phyloP scores from a whole-genome alignment of 208 protist genomes.

The Crithidia fasciculata region DNA sequence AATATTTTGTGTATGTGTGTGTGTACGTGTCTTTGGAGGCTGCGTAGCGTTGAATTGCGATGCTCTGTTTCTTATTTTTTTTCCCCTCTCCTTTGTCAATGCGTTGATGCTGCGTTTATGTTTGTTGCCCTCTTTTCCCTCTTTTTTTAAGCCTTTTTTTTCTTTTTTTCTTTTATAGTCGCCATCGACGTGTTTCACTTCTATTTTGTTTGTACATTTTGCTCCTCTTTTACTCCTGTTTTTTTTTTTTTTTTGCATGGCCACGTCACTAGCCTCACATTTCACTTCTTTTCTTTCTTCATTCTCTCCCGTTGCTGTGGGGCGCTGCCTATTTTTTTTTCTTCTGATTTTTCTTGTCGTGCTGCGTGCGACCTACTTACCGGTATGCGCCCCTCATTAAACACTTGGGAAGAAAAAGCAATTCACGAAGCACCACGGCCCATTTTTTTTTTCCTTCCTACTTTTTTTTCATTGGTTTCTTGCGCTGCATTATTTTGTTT shows the following conservation, averaged over 20 bases:
- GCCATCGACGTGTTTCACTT: too few relatives aligned
- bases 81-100: background rate
- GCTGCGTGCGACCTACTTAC: background rate
- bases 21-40: background rate
- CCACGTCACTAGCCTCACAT: too few relatives aligned
- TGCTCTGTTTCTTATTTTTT: conserved; percentile 11
- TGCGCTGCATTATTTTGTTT: background rate
- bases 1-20: background rate
- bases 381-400: too few relatives aligned
- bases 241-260: background rate
- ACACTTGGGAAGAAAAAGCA: too few relatives aligned
- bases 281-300: conserved; percentile 4
- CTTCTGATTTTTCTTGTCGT: conserved; percentile 8
- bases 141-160: conserved; percentile 8
- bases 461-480: background rate
- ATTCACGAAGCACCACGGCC: too few relatives aligned
- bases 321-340: conserved; percentile 6
- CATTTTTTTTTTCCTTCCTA: background rate
- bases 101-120: background rate
- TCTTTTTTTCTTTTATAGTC: background rate
- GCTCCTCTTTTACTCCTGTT: too few relatives aligned
- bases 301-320: conserved; percentile 2
- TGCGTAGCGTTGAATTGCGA: too few relatives aligned
- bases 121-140: conserved; percentile 17
- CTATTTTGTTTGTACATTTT: too few relatives aligned